Conservation (phyloP, 805 yeast species). For the Starmera dryadoides region DNA sequence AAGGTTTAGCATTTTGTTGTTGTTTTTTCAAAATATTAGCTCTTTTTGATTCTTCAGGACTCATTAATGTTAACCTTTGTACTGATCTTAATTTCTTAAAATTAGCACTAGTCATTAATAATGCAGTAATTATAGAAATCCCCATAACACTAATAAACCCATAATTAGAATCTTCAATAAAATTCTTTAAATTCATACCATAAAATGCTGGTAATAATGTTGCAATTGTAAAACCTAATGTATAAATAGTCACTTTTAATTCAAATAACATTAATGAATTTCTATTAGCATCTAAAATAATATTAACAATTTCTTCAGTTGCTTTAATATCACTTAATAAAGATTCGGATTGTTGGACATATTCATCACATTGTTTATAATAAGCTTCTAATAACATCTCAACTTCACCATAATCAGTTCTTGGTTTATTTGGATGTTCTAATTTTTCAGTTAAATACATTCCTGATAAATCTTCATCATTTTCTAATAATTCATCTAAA, state of each 20-base stretch:
- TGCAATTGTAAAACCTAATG: conserved; percentile 80
- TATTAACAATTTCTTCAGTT: conserved; percentile 89
- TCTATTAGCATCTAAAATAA: conserved; percentile 85
- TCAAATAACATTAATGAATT: conserved; percentile 86
- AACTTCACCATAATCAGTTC: conserved; percentile 54
- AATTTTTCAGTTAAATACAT: conserved; percentile 60
- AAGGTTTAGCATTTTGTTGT: not conserved
- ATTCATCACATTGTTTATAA: conserved; percentile 87
- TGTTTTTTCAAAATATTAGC: conserved; percentile 2
- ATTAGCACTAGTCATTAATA: conserved; percentile 45
- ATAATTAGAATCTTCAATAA: conserved; percentile 56
- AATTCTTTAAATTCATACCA: conserved; percentile 80
- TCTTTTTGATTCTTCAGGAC: conserved; percentile 9
- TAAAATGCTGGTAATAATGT: conserved; percentile 82
- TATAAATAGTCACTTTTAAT: conserved; percentile 73
- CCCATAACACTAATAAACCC: conserved; percentile 58
- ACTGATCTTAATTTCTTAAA: conserved; percentile 52
- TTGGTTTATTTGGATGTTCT: conserved; percentile 8
- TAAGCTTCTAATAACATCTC: conserved; percentile 87
- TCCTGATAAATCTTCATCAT: conserved; percentile 75
- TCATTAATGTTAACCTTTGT: conserved; percentile 59
- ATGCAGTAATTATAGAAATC: conserved; percentile 46
- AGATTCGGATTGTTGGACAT: conserved; percentile 85
- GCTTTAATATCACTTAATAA: conserved; percentile 77
- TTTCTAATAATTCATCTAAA: conserved; percentile 76